These are phyloP conservation scores for Protomyces inouyei DNA, from an alignment of 1,139 yeast genomes.

Conservation along the genomic window DNA sequence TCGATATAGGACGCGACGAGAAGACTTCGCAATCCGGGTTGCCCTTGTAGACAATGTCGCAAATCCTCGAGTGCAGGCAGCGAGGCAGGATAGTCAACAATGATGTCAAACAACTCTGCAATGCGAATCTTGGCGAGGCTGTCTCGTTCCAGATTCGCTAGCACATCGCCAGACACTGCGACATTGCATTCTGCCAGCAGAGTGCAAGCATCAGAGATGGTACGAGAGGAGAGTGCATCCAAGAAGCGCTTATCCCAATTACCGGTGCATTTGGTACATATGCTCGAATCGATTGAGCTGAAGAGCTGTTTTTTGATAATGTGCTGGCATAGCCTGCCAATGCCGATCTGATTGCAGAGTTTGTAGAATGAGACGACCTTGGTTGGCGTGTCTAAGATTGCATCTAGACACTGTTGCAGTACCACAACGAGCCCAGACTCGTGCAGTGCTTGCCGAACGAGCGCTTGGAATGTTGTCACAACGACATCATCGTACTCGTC, in stretches of 20 bases:
- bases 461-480: conserved; percentile 3
- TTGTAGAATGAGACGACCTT: neutral
- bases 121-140: conserved; percentile 44
- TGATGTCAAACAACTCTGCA: conserved; percentile 61
- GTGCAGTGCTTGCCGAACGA: neutral
- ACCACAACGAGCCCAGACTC: neutral
- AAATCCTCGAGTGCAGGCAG: conserved; percentile 60
- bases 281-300: neutral
- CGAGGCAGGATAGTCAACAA: conserved; percentile 56
- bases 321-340: neutral
- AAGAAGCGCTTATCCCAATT: neutral
- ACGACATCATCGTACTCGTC: neutral
- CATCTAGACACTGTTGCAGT: conserved; percentile 1
- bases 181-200: neutral
- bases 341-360: neutral
- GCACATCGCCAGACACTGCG: neutral
- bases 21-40: conserved; percentile 45
- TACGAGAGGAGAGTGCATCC: neutral
- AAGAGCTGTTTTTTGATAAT: neutral
- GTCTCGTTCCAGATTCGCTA: conserved; percentile 23
- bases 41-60: neutral
- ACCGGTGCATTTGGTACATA: neutral
- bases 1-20: conserved; percentile 55
- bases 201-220: neutral
- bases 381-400: neutral